These are phyloP conservation scores for Mortierella sp. DNA, from an alignment of 371 early-diverging fungal species.

Conservation along the genomic window DNA sequence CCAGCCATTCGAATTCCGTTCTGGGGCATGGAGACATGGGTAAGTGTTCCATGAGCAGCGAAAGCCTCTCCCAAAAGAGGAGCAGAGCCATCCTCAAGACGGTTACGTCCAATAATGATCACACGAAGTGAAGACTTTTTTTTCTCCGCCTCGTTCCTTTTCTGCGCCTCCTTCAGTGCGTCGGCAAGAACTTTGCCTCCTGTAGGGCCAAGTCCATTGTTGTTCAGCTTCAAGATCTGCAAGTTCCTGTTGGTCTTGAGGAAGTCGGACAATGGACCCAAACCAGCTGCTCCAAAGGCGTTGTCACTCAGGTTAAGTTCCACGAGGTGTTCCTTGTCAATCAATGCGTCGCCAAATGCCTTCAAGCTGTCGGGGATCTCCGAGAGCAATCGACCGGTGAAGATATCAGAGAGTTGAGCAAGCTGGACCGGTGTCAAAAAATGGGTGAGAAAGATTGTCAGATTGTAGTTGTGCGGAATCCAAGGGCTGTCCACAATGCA, in stretches of 20 bases:
- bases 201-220: constrained; percentile 93
- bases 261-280: constrained; percentile 86
- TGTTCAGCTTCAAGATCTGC: constrained; percentile 88
- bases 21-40: constrained; percentile 93
- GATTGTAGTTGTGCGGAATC: no score
- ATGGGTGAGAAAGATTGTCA: no score
- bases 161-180: constrained; percentile 82
- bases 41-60: constrained; percentile 78
- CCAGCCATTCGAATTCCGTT: constrained; percentile 97
- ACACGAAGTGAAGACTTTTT: constrained; percentile 76
- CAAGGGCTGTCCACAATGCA: neutral
- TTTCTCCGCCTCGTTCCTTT: constrained; percentile 71
- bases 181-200: constrained; percentile 91
- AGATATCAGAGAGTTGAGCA: constrained; percentile 87
- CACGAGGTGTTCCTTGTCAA: constrained; percentile 76
- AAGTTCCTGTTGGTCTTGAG: constrained; percentile 82
- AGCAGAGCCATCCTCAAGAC: constrained; percentile 89
- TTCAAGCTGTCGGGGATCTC: constrained; percentile 90
- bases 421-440: constrained; percentile 41
- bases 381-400: constrained; percentile 90
- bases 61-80: constrained; percentile 84
- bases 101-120: constrained; percentile 92
- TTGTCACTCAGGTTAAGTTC: constrained; percentile 95
- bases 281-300: constrained; percentile 97
- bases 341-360: constrained; percentile 86